Evolutionary conservation across 2,329 filamentous ascomycete species (phyloP), one percentile per base, ranked within the genome.

Genomic region (Alternaria triticina): DNA sequence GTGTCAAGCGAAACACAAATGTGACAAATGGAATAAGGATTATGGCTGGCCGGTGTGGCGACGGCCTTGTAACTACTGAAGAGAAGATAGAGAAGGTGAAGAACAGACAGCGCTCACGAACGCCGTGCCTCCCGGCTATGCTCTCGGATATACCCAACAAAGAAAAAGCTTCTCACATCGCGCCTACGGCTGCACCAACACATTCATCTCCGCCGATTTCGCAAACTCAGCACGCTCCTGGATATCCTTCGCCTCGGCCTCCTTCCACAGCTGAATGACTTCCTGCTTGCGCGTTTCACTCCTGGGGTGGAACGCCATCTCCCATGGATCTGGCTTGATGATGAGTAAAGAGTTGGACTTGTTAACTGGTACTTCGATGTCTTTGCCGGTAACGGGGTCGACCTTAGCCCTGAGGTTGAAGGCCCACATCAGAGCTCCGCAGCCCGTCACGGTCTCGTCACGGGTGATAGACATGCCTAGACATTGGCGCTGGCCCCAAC

Each of bases 401-500:
- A 82, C 72, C 78, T 87, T 87, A 66, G 80, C 81, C 57, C 83
- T 82, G 54, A 87, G 61, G 71, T 82, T 82, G 75, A 82, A 84
- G 4, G 76, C 79, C 81, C 82, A 83, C 62, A 81, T 77, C n/a
- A 87, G 73, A 13, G 82, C 82, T 20, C 84, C 84, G 61, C 84
- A 86, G 0, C 83, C 83, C 7, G 86, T 81, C 7, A 87, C 69
- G n/a, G 83, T 76, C 69, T 85, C 83, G 57, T 85, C 83, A 70
- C 89, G 87, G 25, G 87, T 89, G 49, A 90, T 84, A 58, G 86
- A 85, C 78, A 88, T 86, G 6, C 88, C 88, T 5, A 89, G 83
- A 69, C 88, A 91, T 13, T 85, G 85, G 65, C 89, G 84, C 46
- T 88, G 86, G 33, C 88, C 89, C 82, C 85, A 90, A 27, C 88